A percentile compares a stretch with the other conserved stretches of the same genome.
phyloP scores from a whole-genome alignment of 768 basidiomycete genomes.

The Boletus sp. region DNA sequence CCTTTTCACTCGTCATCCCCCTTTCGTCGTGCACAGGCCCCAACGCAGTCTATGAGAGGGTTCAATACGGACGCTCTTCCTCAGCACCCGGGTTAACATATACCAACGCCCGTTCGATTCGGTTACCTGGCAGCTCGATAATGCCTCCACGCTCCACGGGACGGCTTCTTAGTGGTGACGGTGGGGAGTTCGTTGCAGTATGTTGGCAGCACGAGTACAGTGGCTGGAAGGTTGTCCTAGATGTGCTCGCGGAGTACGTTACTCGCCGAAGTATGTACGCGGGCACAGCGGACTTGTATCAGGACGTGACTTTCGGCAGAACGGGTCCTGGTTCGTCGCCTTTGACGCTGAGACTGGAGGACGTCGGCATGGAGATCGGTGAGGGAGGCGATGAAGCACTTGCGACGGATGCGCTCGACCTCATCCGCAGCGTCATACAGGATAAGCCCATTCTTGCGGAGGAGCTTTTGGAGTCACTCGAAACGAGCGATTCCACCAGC shows the following conservation, averaged over 20 bases:
- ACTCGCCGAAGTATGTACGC: conserved; percentile 51
- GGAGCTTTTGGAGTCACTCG: conserved; percentile 65
- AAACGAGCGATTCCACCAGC: conserved; percentile 33
- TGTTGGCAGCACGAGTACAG: conserved; percentile 82
- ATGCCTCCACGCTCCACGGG: conserved; percentile 69
- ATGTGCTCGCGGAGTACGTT: conserved; percentile 75
- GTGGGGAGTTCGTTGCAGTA: conserved; percentile 62
- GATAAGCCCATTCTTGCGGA: conserved; percentile 65
- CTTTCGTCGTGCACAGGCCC: conserved; percentile 58
- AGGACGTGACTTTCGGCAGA: conserved; percentile 52
- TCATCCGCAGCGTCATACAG: conserved; percentile 74
- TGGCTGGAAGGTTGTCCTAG: conserved; percentile 85
- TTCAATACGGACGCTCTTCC: conserved; percentile 53
- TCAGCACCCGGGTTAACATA: conserved; percentile 55
- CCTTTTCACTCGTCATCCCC: conserved; percentile 75
- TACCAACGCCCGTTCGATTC: conserved; percentile 62
- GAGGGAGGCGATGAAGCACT: conserved; percentile 59
- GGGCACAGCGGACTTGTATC: conserved; percentile 41
- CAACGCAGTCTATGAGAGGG: conserved; percentile 69
- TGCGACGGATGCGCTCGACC: conserved; percentile 73
- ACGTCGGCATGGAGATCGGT: conserved; percentile 71
- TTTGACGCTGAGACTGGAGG: conserved; percentile 54
- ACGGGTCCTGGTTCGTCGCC: conserved; percentile 38
- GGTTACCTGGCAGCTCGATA: conserved; percentile 72
- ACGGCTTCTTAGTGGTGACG: conserved; percentile 68